phyloP scores from a whole-genome alignment of 1,139 yeast genomes.

The Entelexis sorbosivorans region DNA sequence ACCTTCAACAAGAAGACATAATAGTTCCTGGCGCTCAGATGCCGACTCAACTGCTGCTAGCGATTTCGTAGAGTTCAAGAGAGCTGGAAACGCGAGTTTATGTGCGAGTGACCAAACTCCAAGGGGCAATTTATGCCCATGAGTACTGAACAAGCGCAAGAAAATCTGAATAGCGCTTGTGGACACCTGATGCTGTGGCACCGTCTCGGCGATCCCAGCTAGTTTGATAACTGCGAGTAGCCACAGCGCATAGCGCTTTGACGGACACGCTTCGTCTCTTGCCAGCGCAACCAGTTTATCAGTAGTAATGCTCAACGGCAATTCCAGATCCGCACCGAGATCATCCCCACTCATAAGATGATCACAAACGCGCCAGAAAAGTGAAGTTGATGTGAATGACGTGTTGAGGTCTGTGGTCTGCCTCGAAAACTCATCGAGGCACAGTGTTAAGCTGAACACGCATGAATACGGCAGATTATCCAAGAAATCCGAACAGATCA shows the following conservation, averaged over 20 bases:
- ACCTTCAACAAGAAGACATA: conserved; percentile 49
- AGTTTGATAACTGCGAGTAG: conserved; percentile 29
- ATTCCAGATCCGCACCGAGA: conserved; percentile 6
- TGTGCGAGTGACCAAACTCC: conserved; percentile 33
- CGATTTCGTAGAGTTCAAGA: conserved; percentile 24
- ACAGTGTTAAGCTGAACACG: conserved; percentile 54
- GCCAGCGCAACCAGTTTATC: conserved; percentile 19
- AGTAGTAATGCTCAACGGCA: conserved; percentile 7
- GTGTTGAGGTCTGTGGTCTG: conserved; percentile 70
- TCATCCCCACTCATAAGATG: conserved; percentile 37
- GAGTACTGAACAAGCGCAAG: conserved; percentile 72
- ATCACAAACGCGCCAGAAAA: conserved; percentile 85
- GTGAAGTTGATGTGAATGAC: conserved; percentile 80
- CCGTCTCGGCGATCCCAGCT: conserved; percentile 47
- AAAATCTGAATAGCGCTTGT: conserved; percentile 85
- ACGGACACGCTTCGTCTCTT: conserved; percentile 7
- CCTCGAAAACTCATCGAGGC: conserved; percentile 56
- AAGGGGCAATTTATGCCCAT: conserved; percentile 44
- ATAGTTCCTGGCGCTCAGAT: conserved; percentile 47
- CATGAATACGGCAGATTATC: conserved; percentile 52
- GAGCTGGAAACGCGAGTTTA: conserved; percentile 30
- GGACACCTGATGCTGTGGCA: conserved; percentile 64
- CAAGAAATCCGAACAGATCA: conserved; percentile 75
- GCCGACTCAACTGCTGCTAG: conserved; percentile 17
- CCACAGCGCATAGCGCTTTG: conserved; percentile 22